Conservation (phyloP, 345 rosid genomes). For the Ceriops zippeliana region DNA sequence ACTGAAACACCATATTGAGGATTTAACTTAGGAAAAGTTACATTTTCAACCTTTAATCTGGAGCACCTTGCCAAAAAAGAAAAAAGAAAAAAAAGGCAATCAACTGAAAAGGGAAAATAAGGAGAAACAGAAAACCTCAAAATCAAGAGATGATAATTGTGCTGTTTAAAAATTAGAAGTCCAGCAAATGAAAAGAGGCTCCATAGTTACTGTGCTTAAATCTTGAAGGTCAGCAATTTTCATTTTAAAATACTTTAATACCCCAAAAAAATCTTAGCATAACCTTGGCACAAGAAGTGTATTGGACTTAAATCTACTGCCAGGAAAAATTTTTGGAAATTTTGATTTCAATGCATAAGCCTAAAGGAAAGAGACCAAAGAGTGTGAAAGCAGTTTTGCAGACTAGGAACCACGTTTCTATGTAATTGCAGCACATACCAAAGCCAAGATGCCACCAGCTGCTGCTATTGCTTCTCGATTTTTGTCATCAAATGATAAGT, state of each 20-base stretch:
- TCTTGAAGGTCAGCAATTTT: too few relatives aligned
- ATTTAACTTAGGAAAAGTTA: not conserved
- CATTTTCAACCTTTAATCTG: not conserved
- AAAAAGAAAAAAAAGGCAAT: not conserved
- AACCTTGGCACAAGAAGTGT: too few relatives aligned
- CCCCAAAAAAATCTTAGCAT: too few relatives aligned
- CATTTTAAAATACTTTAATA: too few relatives aligned
- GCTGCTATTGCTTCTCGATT: constrained; percentile 41
- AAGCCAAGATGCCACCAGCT: constrained; percentile 39
- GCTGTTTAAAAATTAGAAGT: too few relatives aligned
- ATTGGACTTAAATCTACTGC: too few relatives aligned
- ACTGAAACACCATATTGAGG: not conserved
- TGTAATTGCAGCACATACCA: constrained; percentile 22
- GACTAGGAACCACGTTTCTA: not conserved
- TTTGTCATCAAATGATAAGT: constrained; percentile 39
- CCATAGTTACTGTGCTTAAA: too few relatives aligned
- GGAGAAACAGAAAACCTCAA: too few relatives aligned
- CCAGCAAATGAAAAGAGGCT: too few relatives aligned
- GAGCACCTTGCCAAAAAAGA: not conserved
- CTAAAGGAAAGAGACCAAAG: too few relatives aligned
- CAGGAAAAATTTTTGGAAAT: not conserved
- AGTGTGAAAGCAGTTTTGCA: not conserved
- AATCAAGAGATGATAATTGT: too few relatives aligned
- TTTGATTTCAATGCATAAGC: not conserved
- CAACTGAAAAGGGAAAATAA: not conserved